A percentile compares a stretch with the other conserved stretches of the same genome.
Conservation (phyloP, 129 eudicot genomes). For the Erigeron canadensis region DNA sequence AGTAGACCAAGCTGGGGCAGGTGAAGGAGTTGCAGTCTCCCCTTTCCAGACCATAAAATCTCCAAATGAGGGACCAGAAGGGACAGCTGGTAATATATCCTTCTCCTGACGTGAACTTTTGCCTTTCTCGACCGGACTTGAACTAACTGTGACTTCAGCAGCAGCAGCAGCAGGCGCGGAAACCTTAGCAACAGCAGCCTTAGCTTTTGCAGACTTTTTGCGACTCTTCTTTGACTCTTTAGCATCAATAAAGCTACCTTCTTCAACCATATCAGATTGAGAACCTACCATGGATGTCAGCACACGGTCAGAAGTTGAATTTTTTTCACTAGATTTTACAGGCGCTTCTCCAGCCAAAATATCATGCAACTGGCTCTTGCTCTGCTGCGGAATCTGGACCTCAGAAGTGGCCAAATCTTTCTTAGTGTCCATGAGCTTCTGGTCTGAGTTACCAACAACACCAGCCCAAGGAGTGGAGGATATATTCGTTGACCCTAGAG, state of each 20-base stretch:
- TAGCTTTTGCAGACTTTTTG: constrained; percentile 80
- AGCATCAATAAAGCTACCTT: constrained; percentile 75
- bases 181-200: constrained; percentile 57
- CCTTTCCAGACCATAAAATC: constrained; percentile 96
- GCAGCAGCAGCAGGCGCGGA: constrained; percentile 40
- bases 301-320: constrained; percentile 14
- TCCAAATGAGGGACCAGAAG: constrained; percentile 85
- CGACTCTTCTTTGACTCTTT: constrained; percentile 89
- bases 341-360: constrained; percentile 46
- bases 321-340: constrained; percentile 49
- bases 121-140: constrained; percentile 59
- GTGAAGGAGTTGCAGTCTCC: constrained; percentile 49
- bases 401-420: constrained; percentile 38
- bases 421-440: constrained; percentile 36
- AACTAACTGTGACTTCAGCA: constrained; percentile 47
- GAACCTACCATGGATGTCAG: not conserved
- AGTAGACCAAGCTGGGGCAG: constrained; percentile 95
- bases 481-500: constrained; percentile 49
- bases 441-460: constrained; percentile 46
- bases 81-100: constrained; percentile 66
- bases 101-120: constrained; percentile 57
- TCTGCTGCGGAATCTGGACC: constrained; percentile 25
- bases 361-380: constrained; percentile 62
- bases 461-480: constrained; percentile 74
- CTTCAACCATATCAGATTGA: constrained; percentile 35